Evolutionary conservation across 225 moss, liverwort and hornwort genomes (phyloP).

Genomic region (Bryoerythrophyllum caledonicum): DNA sequence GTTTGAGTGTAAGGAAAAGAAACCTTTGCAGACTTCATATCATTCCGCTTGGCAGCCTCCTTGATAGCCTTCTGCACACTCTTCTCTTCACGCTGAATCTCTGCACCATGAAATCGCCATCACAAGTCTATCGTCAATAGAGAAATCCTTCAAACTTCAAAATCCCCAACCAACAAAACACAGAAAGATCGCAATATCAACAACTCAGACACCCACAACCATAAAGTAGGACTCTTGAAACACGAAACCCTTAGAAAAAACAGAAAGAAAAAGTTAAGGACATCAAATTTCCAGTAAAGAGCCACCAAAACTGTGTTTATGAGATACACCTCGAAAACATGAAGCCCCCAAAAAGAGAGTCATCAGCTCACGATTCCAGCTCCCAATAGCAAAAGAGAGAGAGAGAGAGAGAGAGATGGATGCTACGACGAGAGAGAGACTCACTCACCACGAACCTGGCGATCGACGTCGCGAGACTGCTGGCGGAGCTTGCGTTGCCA

Average conservation of each 20-base stretch:
- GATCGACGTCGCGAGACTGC: conserved; percentile 77
- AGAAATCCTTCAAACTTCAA: neutral
- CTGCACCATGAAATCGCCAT: conserved; percentile 31
- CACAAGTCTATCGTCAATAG: neutral
- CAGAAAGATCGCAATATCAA: neutral
- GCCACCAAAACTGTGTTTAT: too few species aligned
- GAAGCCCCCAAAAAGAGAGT: too few species aligned
- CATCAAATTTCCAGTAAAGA: too few species aligned
- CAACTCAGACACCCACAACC: neutral
- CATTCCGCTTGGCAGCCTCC: conserved; percentile 86
- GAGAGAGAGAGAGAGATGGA: too few species aligned
- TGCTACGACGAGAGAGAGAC: too few species aligned
- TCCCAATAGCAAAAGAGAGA: neutral
- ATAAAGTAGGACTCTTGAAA: neutral
- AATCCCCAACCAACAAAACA: neutral
- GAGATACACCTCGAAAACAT: too few species aligned
- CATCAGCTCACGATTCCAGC: too few species aligned
- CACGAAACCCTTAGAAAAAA: too few species aligned
- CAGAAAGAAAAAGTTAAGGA: too few species aligned
- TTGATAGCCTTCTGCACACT: conserved; percentile 79
- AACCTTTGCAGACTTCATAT: conserved; percentile 81
- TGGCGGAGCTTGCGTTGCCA: conserved; percentile 86
- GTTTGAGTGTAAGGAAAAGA: neutral
- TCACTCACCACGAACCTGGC: conserved; percentile 74
- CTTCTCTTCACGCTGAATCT: conserved; percentile 89